Base-by-base conservation (phyloP, 352 stramenopile genomes). In the Saprolegnia parasitica region DNA sequence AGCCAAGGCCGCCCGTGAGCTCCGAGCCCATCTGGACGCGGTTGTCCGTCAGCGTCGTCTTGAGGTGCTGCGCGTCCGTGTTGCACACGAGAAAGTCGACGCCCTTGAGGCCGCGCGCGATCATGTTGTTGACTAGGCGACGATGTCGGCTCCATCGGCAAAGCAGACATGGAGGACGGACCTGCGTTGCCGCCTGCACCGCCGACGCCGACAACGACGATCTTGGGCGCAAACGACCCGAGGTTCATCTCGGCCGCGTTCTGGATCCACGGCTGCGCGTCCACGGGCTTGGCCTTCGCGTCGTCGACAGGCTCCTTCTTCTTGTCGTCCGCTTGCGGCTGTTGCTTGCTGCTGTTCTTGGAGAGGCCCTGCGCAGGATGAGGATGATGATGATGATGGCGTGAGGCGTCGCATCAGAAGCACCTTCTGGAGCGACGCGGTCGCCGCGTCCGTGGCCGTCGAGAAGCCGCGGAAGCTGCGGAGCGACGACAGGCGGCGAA, bases 81-180 rank as follows among this genome's bases (percentile, higher is more conserved):
- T 97, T 97, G 79, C 89, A 96, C 35, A 97, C 89, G 40, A 97
- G 75, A 54, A 95, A 95, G 67, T 95, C 85, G 29, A 95, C 86
- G 52, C 86, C 86, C 71, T 93, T 78, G 18, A 95, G 73, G 1
- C 84, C 86, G 35, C 85, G 83, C 50, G 86, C 86, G 45, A 95
- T 95, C 86, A 95, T 95, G 63, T 95, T 95, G 79, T 95, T 95
- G 65, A 95, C 89, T 88, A 62, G n/a, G 18, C 21, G n/a, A n/a
- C n/a, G 37, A 23, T 70, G 21, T 8, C 16, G 18, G 42, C 42
- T 62, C 26, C n/a, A 68, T 42, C 21, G 24, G 20, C 18, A 4
- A 23, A 60, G 8, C 1, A 40, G 10, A 61, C 37, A 74, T 4
- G 50, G 11, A 13, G 21, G 20, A 50, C 13, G 29, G n/a, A 91